Conservation (phyloP, 164 flowering plant species). For the Buxus sempervirens region DNA sequence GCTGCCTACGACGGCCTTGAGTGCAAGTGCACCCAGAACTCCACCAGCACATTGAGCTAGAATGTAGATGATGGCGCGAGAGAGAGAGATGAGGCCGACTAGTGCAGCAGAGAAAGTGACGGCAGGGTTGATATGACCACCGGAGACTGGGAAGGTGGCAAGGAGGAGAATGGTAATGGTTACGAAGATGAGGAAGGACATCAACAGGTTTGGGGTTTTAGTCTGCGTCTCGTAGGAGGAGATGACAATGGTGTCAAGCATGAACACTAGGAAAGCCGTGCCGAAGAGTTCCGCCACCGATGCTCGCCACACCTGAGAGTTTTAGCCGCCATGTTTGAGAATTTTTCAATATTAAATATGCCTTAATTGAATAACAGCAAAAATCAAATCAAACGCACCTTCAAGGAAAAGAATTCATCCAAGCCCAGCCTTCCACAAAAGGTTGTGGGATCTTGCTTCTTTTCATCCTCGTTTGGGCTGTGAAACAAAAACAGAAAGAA, state of each 20-base stretch:
- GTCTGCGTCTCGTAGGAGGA: constrained; percentile 38
- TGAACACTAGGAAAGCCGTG: constrained; percentile 46
- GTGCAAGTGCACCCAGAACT: constrained; percentile 47
- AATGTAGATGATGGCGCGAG: constrained; percentile 46
- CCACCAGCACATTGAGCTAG: constrained; percentile 53
- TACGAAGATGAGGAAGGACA: constrained; percentile 31
- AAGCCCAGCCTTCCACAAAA: constrained; percentile 37
- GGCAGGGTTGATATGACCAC: constrained; percentile 59
- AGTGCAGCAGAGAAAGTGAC: constrained; percentile 45
- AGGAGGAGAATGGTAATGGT: constrained; percentile 42
- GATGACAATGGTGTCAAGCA: constrained; percentile 47
- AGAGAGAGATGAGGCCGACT: constrained; percentile 42
- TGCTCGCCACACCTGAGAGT: constrained; percentile 52
- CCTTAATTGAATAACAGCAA: too few species aligned
- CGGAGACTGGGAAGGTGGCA: constrained; percentile 47
- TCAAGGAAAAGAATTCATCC: constrained; percentile 33
- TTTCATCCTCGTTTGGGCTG: constrained; percentile 26
- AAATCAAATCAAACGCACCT: constrained; percentile 21
- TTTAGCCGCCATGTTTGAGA: neutral
- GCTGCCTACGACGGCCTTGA: constrained; percentile 42
- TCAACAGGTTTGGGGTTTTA: constrained; percentile 36
- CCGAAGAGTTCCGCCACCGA: constrained; percentile 53
- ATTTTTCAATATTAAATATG: too few species aligned
- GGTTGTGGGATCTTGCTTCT: constrained; percentile 9
- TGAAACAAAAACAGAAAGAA: neutral